These are phyloP conservation scores for Diplodia mutila DNA, from an alignment of 2,329 filamentous ascomycete genomes.

Conservation along the genomic window DNA sequence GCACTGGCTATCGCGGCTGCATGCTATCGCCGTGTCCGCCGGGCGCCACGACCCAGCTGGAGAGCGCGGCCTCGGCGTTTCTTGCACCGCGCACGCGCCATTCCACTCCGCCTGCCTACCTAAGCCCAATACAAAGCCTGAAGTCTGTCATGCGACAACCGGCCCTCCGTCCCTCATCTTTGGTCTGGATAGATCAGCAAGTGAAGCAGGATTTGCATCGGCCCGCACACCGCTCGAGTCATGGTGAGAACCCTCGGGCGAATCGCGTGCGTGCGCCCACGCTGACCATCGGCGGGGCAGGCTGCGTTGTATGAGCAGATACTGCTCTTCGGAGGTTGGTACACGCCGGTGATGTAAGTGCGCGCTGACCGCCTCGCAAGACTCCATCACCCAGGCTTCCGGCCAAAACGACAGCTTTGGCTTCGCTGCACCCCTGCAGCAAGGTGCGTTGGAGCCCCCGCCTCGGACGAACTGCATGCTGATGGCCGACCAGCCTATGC, in stretches of 20 bases:
- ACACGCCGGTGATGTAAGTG: not conserved
- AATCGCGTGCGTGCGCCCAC: not conserved
- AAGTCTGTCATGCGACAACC: conserved; percentile 1
- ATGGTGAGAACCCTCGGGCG: conserved; percentile 3
- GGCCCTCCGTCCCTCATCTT: not conserved
- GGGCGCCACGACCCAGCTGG: not conserved
- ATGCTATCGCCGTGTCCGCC: not conserved
- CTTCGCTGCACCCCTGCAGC: conserved; percentile 72
- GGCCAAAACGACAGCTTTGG: conserved; percentile 69
- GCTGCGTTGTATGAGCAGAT: conserved; percentile 46
- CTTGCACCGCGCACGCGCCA: not conserved
- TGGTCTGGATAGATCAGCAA: not conserved
- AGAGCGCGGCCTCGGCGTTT: not conserved
- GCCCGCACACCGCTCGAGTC: not conserved
- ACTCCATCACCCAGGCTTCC: conserved; percentile 79
- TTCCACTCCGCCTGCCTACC: not conserved
- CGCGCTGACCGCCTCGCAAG: conserved; percentile 15
- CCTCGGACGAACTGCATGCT: conserved; percentile 18
- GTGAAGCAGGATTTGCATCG: not conserved
- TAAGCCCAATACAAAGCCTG: not conserved
- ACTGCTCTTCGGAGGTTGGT: conserved; percentile 74
- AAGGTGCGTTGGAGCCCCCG: conserved; percentile 54
- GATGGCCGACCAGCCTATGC: conserved; percentile 63
- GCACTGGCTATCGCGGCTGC: not conserved
- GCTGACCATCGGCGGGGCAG: conserved; percentile 14